phyloP scores from a whole-genome alignment of 1,284 basidiomycete species.

The Macrocystidia cucumis region DNA sequence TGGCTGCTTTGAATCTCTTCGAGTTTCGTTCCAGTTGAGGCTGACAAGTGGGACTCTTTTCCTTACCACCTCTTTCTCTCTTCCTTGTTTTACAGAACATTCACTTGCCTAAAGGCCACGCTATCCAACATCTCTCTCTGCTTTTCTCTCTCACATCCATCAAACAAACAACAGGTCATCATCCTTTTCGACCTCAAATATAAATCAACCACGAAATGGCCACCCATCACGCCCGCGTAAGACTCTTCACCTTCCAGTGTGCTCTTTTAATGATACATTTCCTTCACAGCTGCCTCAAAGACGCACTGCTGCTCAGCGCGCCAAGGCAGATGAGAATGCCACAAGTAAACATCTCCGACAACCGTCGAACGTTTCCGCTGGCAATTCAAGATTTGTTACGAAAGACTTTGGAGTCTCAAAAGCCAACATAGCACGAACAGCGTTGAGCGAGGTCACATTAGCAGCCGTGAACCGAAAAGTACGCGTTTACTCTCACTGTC shows the following conservation, averaged over 20 bases:
- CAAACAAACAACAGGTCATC: constrained; percentile 6
- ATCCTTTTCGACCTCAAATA: constrained; percentile 11
- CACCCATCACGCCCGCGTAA: constrained; percentile 47
- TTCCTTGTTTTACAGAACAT: constrained; percentile 11
- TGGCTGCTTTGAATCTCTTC: constrained; percentile 13
- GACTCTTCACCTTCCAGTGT: constrained; percentile 15
- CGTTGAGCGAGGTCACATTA: constrained; percentile 65
- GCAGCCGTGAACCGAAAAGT: constrained; percentile 68
- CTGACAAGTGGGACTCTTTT: constrained; percentile 25
- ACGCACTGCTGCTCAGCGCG: constrained; percentile 42
- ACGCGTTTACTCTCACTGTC: too few relatives aligned
- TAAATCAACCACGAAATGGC: constrained; percentile 36
- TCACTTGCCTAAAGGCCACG: constrained; percentile 2
- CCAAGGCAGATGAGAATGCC: constrained; percentile 71
- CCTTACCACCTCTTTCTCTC: constrained; percentile 12
- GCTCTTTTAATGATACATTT: constrained; percentile 9
- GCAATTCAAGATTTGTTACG: constrained; percentile 37
- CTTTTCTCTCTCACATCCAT: constrained; percentile 9
- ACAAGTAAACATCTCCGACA: constrained; percentile 56
- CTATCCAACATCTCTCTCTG: constrained; percentile 7
- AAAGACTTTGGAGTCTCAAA: constrained; percentile 41
- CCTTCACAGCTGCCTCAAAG: constrained; percentile 27
- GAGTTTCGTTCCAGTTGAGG: too few relatives aligned
- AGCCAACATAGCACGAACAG: constrained; percentile 42
- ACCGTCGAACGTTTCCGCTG: constrained; percentile 36